These are phyloP conservation scores for Salisapilia sapeloensis DNA, from an alignment of 352 stramenopile genomes.

Conservation along the genomic window DNA sequence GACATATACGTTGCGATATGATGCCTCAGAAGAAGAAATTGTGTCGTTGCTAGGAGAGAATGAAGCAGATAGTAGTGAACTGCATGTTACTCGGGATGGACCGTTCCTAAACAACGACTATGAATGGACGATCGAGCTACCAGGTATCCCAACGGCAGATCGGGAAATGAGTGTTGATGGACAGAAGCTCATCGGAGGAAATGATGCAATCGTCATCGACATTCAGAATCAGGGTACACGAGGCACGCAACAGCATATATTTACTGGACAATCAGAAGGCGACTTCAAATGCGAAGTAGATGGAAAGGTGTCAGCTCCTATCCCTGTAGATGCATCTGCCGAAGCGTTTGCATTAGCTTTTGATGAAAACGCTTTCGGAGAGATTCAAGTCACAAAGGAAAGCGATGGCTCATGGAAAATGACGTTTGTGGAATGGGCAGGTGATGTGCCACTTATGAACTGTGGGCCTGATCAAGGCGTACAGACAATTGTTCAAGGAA, in stretches of 20 bases:
- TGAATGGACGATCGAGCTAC: constrained; percentile 19
- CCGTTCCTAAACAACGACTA: constrained; percentile 25
- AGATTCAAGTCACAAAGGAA: constrained; percentile 5
- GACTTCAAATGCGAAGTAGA: constrained; percentile 12
- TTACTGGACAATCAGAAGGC: constrained; percentile 15
- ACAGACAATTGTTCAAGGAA: constrained; percentile 11
- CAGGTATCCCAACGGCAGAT: constrained; percentile 11
- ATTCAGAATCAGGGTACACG: constrained; percentile 11
- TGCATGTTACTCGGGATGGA: constrained; percentile 9
- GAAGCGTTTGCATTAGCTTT: constrained; percentile 9
- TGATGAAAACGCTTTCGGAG: constrained; percentile 9
- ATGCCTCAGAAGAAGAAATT: constrained; percentile 14
- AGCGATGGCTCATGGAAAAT: constrained; percentile 16
- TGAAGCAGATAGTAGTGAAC: constrained; percentile 1
- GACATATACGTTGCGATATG: constrained; percentile 12
- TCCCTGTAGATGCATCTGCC: constrained; percentile 12
- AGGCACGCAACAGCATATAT: constrained; percentile 19
- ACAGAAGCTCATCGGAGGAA: constrained; percentile 8
- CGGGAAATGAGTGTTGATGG: constrained; percentile 7
- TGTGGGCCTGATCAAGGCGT: constrained; percentile 26
- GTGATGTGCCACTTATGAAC: constrained; percentile 11
- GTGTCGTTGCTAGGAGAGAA: constrained; percentile 5
- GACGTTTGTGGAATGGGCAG: constrained; percentile 22
- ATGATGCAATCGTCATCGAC: constrained; percentile 6
- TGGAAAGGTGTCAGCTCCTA: constrained; percentile 3